These are phyloP conservation scores for Pycnococcus provasolii DNA, from an alignment of 139 green algal species.

Conservation along the genomic window DNA sequence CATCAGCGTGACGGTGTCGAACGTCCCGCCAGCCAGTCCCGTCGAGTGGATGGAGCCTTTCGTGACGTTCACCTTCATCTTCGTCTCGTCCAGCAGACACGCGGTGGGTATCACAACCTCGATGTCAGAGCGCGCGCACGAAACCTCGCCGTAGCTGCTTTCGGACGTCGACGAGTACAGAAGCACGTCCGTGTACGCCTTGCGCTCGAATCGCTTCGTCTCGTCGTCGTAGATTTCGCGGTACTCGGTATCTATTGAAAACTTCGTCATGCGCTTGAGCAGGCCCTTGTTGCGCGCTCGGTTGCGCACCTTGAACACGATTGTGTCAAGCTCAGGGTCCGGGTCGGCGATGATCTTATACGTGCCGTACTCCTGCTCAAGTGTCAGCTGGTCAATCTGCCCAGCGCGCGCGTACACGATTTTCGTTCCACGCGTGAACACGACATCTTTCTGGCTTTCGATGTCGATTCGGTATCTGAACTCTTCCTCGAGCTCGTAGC, in stretches of 20 bases:
- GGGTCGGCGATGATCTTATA: conserved; percentile 5
- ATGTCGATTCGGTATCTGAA: neutral
- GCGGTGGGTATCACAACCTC: neutral
- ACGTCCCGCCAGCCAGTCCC: too few relatives aligned
- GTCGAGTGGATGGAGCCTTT: too few relatives aligned
- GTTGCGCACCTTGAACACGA: conserved; percentile 16
- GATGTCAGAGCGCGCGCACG: neutral
- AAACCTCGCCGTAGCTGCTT: conserved; percentile 1
- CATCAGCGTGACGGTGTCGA: too few relatives aligned
- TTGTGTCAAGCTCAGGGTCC: neutral
- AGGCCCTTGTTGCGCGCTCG: conserved; percentile 9
- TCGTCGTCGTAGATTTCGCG: too few relatives aligned
- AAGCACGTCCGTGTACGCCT: neutral
- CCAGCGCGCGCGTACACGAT: neutral
- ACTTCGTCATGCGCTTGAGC: neutral
- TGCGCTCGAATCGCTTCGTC: too few relatives aligned
- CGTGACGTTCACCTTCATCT: too few relatives aligned
- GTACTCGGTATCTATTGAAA: neutral
- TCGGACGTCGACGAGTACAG: conserved; percentile 2
- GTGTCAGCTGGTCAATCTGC: conserved; percentile 3
- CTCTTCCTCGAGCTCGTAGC: neutral
- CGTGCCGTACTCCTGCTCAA: conserved; percentile 5
- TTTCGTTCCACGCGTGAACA: neutral
- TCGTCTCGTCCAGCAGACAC: too few relatives aligned
- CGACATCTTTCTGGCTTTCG: neutral